These are phyloP conservation scores for Proliferodiscus dingleyae DNA, from an alignment of 2,329 filamentous ascomycete genomes.

Conservation along the genomic window DNA sequence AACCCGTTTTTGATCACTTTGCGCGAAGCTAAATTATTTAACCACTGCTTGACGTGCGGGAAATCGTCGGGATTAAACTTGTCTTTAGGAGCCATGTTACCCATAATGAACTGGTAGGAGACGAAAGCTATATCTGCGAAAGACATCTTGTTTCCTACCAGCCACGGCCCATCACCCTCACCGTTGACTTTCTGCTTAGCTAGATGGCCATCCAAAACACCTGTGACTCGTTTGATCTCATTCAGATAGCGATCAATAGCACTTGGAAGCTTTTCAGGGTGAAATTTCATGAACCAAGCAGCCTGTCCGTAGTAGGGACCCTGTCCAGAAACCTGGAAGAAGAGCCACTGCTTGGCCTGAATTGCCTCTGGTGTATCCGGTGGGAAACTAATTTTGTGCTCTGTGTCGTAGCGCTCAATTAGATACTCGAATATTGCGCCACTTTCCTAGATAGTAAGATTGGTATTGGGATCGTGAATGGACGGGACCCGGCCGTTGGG, in stretches of 20 bases:
- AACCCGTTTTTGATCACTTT: constrained; percentile 8
- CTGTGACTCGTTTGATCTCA: constrained; percentile 33
- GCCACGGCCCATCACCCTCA: constrained; percentile 18
- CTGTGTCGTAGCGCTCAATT: constrained; percentile 36
- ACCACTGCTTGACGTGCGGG: constrained; percentile 16
- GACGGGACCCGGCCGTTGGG: constrained; percentile 27
- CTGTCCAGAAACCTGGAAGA: constrained; percentile 36
- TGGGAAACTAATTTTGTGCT: constrained; percentile 32
- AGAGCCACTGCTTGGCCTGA: constrained; percentile 34
- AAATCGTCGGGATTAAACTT: constrained; percentile 13
- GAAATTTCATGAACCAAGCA: constrained; percentile 30
- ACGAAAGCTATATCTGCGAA: constrained; percentile 34
- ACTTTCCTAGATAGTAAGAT: constrained; percentile 39
- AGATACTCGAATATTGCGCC: constrained; percentile 42
- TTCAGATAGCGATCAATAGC: constrained; percentile 41
- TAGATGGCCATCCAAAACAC: constrained; percentile 39
- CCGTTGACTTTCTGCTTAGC: constrained; percentile 21
- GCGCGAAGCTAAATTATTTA: constrained; percentile 11
- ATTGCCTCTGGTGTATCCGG: constrained; percentile 28
- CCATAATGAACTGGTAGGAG: constrained; percentile 11
- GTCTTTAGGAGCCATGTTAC: not conserved
- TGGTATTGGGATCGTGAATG: constrained; percentile 36
- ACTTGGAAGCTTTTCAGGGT: constrained; percentile 37
- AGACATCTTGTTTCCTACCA: constrained; percentile 37
- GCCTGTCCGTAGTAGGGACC: constrained; percentile 37